A percentile compares a stretch with the other conserved stretches of the same genome.
Evolutionary conservation across 176 grass and related monocot species (phyloP).

Genomic region (Panicum miliaceum): DNA sequence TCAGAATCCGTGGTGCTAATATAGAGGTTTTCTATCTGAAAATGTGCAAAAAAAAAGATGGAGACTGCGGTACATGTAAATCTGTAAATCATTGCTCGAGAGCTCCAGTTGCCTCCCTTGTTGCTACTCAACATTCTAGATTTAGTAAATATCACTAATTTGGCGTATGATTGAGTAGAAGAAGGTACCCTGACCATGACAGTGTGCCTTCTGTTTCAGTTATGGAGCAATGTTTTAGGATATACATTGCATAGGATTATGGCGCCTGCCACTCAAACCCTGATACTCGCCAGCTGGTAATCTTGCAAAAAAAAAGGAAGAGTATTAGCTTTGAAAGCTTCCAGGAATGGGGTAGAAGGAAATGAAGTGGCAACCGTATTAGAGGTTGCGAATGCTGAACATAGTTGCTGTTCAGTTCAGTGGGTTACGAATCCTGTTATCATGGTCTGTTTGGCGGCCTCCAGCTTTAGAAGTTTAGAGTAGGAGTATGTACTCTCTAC

Average conservation of each 20-base stretch:
- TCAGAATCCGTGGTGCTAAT: slow-evolving; percentile 12
- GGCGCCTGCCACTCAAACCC: background rate
- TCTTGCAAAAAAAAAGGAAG: background rate
- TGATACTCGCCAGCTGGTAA: background rate
- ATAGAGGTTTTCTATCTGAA: background rate
- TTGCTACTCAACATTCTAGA: slow-evolving; percentile 46
- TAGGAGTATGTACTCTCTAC: no score
- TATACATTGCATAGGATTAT: background rate
- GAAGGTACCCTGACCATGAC: background rate
- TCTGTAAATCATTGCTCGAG: slow-evolving; percentile 54
- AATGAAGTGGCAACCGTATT: background rate
- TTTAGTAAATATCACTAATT: slow-evolving; percentile 51
- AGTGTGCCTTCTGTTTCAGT: background rate
- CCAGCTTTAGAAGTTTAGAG: no score
- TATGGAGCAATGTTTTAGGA: slow-evolving; percentile 22
- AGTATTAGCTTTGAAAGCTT: background rate
- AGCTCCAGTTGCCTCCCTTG: slow-evolving; percentile 39
- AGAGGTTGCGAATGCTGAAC: background rate
- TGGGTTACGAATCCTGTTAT: no score
- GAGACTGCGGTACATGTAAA: slow-evolving; percentile 42
- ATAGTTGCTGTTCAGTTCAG: no score
- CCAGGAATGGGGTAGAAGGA: background rate
- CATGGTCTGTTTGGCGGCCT: no score
- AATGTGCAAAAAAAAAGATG: background rate
- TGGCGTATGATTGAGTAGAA: slow-evolving; percentile 22